Evolutionary conservation across 2,329 filamentous ascomycete species (phyloP).

Genomic region (Scolecobasidium constrictum): DNA sequence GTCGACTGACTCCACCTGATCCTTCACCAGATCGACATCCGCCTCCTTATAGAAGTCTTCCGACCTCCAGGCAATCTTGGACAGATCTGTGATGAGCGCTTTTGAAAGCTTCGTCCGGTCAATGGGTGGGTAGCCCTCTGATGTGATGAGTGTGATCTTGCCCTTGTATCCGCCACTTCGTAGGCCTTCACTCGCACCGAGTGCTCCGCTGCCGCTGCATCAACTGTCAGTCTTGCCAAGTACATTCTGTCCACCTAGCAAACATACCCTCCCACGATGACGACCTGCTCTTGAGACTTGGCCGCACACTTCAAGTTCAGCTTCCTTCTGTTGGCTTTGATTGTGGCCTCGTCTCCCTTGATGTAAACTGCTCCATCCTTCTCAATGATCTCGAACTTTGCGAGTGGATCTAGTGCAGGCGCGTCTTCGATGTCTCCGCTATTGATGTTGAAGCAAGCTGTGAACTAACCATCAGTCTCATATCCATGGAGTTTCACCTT

Average conservation of each 20-base stretch:
- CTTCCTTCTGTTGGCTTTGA: conserved; percentile 65
- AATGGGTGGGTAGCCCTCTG: conserved; percentile 77
- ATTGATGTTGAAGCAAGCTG: conserved; percentile 83
- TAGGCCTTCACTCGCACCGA: conserved; percentile 74
- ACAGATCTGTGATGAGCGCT: conserved; percentile 69
- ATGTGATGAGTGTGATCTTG: conserved; percentile 69
- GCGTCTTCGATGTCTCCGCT: conserved; percentile 94
- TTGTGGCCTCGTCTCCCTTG: conserved; percentile 62
- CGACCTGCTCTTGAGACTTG: conserved; percentile 50
- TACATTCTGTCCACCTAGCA: not conserved
- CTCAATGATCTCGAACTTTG: conserved; percentile 70
- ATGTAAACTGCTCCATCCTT: conserved; percentile 79
- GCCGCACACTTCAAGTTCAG: conserved; percentile 63
- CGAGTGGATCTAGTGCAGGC: conserved; percentile 76
- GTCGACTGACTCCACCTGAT: conserved; percentile 62
- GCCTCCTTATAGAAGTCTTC: conserved; percentile 63
- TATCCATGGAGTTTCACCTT: not conserved
- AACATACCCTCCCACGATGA: conserved; percentile 67
- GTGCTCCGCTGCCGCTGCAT: conserved; percentile 61
- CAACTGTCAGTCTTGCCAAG: conserved; percentile 6
- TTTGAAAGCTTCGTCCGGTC: conserved; percentile 96
- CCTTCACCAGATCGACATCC: conserved; percentile 44
- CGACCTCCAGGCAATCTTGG: conserved; percentile 68
- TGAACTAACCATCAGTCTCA: conserved; percentile 10
- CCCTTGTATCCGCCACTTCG: conserved; percentile 73